phyloP scores from a whole-genome alignment of 2,329 filamentous ascomycete genomes.

The Mariannaea sp. region DNA sequence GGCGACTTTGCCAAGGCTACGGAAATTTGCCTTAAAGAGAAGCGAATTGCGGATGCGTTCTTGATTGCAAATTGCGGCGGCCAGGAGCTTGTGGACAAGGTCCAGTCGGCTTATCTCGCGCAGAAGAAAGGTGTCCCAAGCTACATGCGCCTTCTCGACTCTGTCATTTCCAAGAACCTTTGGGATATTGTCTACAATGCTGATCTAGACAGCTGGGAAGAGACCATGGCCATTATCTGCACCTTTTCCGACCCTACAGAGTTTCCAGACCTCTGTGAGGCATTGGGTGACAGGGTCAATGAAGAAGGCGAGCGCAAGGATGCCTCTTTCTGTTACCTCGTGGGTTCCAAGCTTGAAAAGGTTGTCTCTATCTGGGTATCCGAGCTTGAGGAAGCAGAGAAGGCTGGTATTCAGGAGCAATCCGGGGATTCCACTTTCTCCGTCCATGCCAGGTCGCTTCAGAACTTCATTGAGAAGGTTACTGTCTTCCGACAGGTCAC shows the following conservation, averaged over 20 bases:
- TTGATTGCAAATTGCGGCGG: conserved; percentile 97
- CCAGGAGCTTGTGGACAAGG: conserved; percentile 90
- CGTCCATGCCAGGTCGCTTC: conserved; percentile 84
- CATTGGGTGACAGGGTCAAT: conserved; percentile 86
- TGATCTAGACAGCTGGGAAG: conserved; percentile 91
- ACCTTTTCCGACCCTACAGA: conserved; percentile 91
- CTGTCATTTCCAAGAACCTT: conserved; percentile 93
- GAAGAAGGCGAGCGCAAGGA: conserved; percentile 82
- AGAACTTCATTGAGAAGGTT: conserved; percentile 97
- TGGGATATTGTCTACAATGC: conserved; percentile 99
- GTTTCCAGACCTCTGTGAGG: conserved; percentile 93
- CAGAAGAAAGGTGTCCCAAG: conserved; percentile 83
- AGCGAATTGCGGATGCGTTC: conserved; percentile 93
- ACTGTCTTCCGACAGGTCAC: conserved; percentile 94
- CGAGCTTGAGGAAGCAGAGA: conserved; percentile 84
- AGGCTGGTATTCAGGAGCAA: conserved; percentile 70
- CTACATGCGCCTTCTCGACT: conserved; percentile 87
- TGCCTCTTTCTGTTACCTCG: conserved; percentile 94
- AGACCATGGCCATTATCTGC: conserved; percentile 93
- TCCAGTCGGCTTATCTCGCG: conserved; percentile 87
- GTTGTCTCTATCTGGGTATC: conserved; percentile 93
- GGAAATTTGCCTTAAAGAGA: conserved; percentile 84
- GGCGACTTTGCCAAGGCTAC: conserved; percentile 90
- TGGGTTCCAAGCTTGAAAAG: conserved; percentile 96
- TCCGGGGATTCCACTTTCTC: conserved; percentile 83